A percentile compares a stretch with the other conserved stretches of the same genome.
phyloP scores from a whole-genome alignment of 768 basidiomycete genomes.

The Tremella mesenterica region DNA sequence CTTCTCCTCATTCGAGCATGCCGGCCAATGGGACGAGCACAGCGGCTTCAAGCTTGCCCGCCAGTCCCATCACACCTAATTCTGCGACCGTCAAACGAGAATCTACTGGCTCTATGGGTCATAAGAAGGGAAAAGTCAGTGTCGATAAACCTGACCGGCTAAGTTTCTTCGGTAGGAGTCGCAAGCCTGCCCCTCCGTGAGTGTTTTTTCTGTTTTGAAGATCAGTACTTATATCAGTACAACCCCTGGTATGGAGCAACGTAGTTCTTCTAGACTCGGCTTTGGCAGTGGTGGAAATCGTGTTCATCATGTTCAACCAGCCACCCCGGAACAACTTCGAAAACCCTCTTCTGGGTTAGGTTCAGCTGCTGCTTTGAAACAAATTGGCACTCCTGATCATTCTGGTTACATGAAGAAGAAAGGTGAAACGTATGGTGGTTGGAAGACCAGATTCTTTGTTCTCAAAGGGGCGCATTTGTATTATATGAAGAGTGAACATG shows the following conservation, averaged over 20 bases:
- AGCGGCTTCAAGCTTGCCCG: slow-evolving; percentile 26
- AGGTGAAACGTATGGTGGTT: slow-evolving; percentile 81
- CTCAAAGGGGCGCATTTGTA: slow-evolving; percentile 89
- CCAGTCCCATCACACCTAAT: slow-evolving; percentile 35
- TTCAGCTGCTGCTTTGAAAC: slow-evolving; percentile 62
- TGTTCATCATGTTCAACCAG: slow-evolving; percentile 33
- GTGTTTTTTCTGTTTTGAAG: slow-evolving; percentile 30
- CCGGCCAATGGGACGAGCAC: slow-evolving; percentile 13
- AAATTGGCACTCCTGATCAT: slow-evolving; percentile 84
- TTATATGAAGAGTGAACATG: slow-evolving; percentile 63
- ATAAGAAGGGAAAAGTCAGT: slow-evolving; percentile 40
- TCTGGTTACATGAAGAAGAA: slow-evolving; percentile 93
- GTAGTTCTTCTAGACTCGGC: slow-evolving; percentile 4
- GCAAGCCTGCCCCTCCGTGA: slow-evolving; percentile 70
- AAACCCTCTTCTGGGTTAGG: slow-evolving; percentile 7
- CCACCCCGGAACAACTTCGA: slow-evolving; percentile 17
- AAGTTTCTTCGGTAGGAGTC: slow-evolving; percentile 70
- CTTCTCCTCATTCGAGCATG: not conserved
- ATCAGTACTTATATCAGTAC: not conserved
- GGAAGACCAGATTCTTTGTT: slow-evolving; percentile 86
- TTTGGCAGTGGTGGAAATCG: slow-evolving; percentile 3
- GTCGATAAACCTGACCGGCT: slow-evolving; percentile 45
- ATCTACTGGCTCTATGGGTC: slow-evolving; percentile 38
- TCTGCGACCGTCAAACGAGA: slow-evolving; percentile 29
- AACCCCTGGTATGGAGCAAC: slow-evolving; percentile 11